Conservation (phyloP, 2,329 filamentous ascomycete species). For the Domatiomyces catenatus region DNA sequence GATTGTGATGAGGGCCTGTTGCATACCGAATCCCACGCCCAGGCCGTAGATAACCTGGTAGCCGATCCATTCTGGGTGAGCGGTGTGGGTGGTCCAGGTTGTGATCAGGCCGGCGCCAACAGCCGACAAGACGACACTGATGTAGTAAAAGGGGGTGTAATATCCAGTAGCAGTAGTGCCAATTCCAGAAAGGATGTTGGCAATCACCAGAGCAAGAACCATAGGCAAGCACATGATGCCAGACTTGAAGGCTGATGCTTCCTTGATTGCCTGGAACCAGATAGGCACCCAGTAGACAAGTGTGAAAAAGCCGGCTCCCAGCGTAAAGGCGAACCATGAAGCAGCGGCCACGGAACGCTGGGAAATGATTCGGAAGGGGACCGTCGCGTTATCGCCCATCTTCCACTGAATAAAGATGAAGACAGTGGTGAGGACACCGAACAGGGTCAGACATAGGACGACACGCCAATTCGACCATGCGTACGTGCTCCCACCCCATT, state of each 20-base stretch:
- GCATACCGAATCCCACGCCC: constrained; percentile 24
- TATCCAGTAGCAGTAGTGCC: constrained; percentile 24
- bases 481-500: constrained; percentile 32
- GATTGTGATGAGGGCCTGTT: constrained; percentile 27
- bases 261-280: constrained; percentile 34
- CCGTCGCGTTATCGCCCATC: constrained; percentile 34
- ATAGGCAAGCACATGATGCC: constrained; percentile 30
- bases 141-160: constrained; percentile 28
- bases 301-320: constrained; percentile 25
- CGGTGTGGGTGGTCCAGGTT: constrained; percentile 23
- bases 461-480: constrained; percentile 31
- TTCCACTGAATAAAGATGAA: constrained; percentile 32
- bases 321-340: constrained; percentile 23
- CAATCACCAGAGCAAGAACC: constrained; percentile 24
- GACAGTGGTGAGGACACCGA: constrained; percentile 23
- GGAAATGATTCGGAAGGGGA: constrained; percentile 36
- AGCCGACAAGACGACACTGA: constrained; percentile 21
- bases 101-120: constrained; percentile 29
- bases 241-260: constrained; percentile 28
- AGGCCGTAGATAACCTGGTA: constrained; percentile 24
- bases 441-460: constrained; percentile 36
- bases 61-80: constrained; percentile 25
- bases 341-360: constrained; percentile 27
- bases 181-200: constrained; percentile 21
- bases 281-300: constrained; percentile 30